A percentile compares a stretch with the other conserved stretches of the same genome.
phyloP scores from a whole-genome alignment of 2,329 filamentous ascomycete genomes.

The Fusarium lyarnte region DNA sequence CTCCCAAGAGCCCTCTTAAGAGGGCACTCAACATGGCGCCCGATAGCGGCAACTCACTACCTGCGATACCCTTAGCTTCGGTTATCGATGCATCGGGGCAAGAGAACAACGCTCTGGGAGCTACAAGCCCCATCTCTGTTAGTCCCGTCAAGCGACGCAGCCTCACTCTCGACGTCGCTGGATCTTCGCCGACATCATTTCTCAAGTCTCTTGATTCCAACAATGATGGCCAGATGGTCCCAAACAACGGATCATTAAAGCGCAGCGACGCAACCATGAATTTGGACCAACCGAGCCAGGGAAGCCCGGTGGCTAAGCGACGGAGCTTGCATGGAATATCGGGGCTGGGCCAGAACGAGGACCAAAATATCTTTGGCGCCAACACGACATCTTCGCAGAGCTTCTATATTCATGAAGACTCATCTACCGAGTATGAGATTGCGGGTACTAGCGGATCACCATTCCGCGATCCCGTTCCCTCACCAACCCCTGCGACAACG shows the following conservation, averaged over 20 bases:
- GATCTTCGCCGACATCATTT: conserved; percentile 60
- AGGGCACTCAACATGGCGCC: conserved; percentile 76
- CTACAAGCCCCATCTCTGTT: conserved; percentile 46
- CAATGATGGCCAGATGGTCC: conserved; percentile 45
- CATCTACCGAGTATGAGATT: conserved; percentile 62
- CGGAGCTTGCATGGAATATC: conserved; percentile 83
- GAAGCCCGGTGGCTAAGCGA: conserved; percentile 90
- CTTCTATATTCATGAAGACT: conserved; percentile 64
- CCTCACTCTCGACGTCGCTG: conserved; percentile 66
- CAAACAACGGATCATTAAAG: conserved; percentile 82
- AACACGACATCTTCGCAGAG: conserved; percentile 52
- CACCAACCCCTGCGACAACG: conserved; percentile 59
- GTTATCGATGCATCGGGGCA: conserved; percentile 54
- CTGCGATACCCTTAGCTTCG: conserved; percentile 51
- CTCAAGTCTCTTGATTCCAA: conserved; percentile 62
- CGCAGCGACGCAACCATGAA: conserved; percentile 91
- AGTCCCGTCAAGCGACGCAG: conserved; percentile 63
- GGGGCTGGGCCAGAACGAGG: conserved; percentile 63
- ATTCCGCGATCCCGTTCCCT: conserved; percentile 54
- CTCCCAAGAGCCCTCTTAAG: conserved; percentile 83
- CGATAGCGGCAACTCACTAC: conserved; percentile 74
- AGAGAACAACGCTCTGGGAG: conserved; percentile 54
- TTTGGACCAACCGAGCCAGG: conserved; percentile 78
- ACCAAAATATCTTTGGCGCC: conserved; percentile 81
- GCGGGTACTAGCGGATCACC: conserved; percentile 48